A percentile compares a stretch with the other conserved stretches of the same genome.
These are phyloP conservation scores for Apiospora rasikravindrae DNA, from an alignment of 2,329 filamentous ascomycete species.

Conservation along the genomic window DNA sequence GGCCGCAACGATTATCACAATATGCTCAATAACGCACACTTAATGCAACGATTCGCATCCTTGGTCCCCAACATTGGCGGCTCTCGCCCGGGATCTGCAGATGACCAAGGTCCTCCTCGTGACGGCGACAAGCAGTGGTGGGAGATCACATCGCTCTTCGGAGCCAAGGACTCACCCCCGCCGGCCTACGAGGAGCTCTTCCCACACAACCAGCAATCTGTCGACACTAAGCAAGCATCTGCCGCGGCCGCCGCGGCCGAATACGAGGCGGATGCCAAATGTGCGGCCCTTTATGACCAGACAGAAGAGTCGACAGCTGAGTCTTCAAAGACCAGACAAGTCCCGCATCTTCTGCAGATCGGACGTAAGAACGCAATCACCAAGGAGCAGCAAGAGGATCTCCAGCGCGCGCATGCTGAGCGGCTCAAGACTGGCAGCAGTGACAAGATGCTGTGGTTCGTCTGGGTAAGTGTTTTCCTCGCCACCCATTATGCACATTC, in stretches of 20 bases:
- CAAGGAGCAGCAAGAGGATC: conserved; percentile 67
- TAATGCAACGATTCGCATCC: conserved; percentile 75
- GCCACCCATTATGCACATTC: background rate
- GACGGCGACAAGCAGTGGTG: conserved; percentile 67
- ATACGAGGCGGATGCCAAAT: conserved; percentile 63
- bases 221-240: conserved; percentile 63
- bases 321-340: conserved; percentile 35
- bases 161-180: conserved; percentile 58
- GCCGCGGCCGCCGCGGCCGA: conserved; percentile 63
- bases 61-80: conserved; percentile 70
- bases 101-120: conserved; percentile 47
- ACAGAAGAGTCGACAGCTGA: conserved; percentile 36
- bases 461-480: conserved; percentile 59
- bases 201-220: conserved; percentile 56
- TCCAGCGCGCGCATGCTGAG: conserved; percentile 64
- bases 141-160: conserved; percentile 64
- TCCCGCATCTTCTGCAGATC: conserved; percentile 58
- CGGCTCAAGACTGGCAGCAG: conserved; percentile 68
- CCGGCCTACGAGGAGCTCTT: conserved; percentile 83
- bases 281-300: conserved; percentile 57
- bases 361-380: conserved; percentile 68
- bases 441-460: conserved; percentile 70
- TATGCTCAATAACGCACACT: conserved; percentile 61
- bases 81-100: conserved; percentile 54
- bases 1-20: conserved; percentile 75